phyloP scores from a whole-genome alignment of 305 asterid genomes.

The Ruellia speciosa region DNA sequence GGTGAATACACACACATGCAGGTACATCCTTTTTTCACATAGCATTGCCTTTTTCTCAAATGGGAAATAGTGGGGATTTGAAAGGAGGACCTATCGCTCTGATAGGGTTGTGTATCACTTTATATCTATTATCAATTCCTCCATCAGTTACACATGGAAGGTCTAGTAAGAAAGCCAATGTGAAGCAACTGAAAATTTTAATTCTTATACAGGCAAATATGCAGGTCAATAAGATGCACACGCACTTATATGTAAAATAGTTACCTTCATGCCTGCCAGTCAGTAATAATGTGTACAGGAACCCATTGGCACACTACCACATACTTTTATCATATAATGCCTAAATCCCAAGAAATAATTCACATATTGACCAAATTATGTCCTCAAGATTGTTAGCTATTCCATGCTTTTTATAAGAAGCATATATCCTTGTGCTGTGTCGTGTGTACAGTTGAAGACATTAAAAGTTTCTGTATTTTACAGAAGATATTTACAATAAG shows the following conservation, averaged over 20 bases:
- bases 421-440: not conserved
- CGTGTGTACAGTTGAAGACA: not conserved
- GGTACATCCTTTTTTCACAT: too few relatives aligned
- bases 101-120: too few relatives aligned
- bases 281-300: not conserved
- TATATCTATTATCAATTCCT: too few relatives aligned
- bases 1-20: too few relatives aligned
- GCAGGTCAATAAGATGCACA: slow-evolving; percentile 20
- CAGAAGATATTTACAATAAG: not conserved
- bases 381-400: not conserved
- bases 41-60: too few relatives aligned
- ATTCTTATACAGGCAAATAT: not conserved
- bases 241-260: not conserved
- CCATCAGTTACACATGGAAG: too few relatives aligned
- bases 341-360: not conserved
- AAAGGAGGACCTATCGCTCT: too few relatives aligned
- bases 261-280: not conserved
- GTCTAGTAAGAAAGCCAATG: slow-evolving; percentile 12
- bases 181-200: slow-evolving; percentile 9
- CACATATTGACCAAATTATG: not conserved
- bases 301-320: not conserved
- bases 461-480: not conserved
- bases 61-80: too few relatives aligned
- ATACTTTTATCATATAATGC: too few relatives aligned
- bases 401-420: not conserved